These are phyloP conservation scores for Blumeria hordei DNA, from an alignment of 2,329 filamentous ascomycete species.

Conservation along the genomic window DNA sequence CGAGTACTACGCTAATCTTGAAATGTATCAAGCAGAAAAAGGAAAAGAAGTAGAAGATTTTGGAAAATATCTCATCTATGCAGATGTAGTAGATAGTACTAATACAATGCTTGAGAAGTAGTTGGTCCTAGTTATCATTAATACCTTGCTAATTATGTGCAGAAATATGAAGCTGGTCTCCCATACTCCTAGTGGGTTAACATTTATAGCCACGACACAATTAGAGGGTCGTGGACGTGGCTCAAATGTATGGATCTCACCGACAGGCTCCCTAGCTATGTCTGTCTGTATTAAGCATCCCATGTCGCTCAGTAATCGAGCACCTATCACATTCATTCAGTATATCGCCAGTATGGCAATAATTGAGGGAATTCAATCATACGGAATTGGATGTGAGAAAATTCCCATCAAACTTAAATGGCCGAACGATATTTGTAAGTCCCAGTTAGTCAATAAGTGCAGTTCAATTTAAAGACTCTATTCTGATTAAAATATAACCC, in stretches of 20 bases:
- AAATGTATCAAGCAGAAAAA: slow-evolving; percentile 33
- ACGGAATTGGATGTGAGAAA: slow-evolving; percentile 49
- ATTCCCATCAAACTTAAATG: slow-evolving; percentile 79
- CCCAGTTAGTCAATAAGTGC: background rate
- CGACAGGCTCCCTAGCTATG: slow-evolving; percentile 65
- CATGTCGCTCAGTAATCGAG: slow-evolving; percentile 40
- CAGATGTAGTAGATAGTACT: slow-evolving; percentile 80
- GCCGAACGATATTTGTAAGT: slow-evolving; percentile 80
- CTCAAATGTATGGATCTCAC: slow-evolving; percentile 84
- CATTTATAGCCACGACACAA: slow-evolving; percentile 66
- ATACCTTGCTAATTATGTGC: slow-evolving; percentile 2
- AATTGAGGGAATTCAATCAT: slow-evolving; percentile 58
- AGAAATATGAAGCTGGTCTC: slow-evolving; percentile 59
- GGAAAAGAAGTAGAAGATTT: slow-evolving; percentile 37
- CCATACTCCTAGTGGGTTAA: slow-evolving; percentile 64
- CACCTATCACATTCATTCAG: slow-evolving; percentile 79
- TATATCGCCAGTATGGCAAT: slow-evolving; percentile 79
- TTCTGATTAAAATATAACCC: too few relatives aligned
- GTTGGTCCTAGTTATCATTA: slow-evolving; percentile 6
- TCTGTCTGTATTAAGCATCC: slow-evolving; percentile 73
- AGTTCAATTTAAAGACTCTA: too few relatives aligned
- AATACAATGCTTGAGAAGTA: slow-evolving; percentile 82
- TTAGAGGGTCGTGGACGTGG: slow-evolving; percentile 73
- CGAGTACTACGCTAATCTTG: slow-evolving; percentile 49
- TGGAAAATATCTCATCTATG: slow-evolving; percentile 61